Conservation (phyloP, 2,329 filamentous ascomycete species). For the Colletotrichum acutatum region DNA sequence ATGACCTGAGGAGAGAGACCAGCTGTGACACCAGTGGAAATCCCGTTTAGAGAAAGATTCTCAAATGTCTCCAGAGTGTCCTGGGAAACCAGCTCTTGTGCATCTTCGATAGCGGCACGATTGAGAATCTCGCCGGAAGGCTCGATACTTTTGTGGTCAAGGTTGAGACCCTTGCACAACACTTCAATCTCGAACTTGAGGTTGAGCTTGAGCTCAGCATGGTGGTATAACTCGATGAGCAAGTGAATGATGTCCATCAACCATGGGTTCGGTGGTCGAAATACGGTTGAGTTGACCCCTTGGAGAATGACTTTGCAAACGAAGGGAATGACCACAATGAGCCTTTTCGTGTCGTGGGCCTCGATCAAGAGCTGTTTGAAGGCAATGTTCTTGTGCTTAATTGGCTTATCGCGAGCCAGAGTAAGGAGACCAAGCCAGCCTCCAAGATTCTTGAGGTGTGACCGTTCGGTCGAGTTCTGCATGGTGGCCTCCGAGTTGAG, state of each 20-base stretch:
- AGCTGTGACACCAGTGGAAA: slow-evolving; percentile 74
- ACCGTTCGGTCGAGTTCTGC: slow-evolving; percentile 84
- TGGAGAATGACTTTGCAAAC: slow-evolving; percentile 95
- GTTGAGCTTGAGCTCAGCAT: slow-evolving; percentile 93
- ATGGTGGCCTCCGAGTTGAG: slow-evolving; percentile 91
- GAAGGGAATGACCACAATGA: slow-evolving; percentile 94
- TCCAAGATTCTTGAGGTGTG: slow-evolving; percentile 91
- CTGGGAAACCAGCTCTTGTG: slow-evolving; percentile 67
- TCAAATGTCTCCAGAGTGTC: slow-evolving; percentile 86
- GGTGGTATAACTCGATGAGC: slow-evolving; percentile 92
- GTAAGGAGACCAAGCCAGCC: slow-evolving; percentile 94
- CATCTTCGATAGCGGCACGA: slow-evolving; percentile 72
- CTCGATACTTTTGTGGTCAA: slow-evolving; percentile 94
- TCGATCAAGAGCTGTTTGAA: slow-evolving; percentile 97
- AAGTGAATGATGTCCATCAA: slow-evolving; percentile 94
- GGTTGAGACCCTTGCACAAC: slow-evolving; percentile 87
- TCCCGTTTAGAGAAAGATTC: slow-evolving; percentile 80
- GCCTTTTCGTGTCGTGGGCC: slow-evolving; percentile 89
- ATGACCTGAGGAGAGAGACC: slow-evolving; percentile 83
- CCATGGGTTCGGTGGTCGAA: slow-evolving; percentile 96
- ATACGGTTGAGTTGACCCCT: slow-evolving; percentile 85
- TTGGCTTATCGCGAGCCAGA: slow-evolving; percentile 91
- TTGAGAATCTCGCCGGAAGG: slow-evolving; percentile 88
- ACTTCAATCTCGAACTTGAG: slow-evolving; percentile 99
- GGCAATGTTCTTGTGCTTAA: slow-evolving; percentile 95